Conservation (phyloP, 495 filamentous ascomycete genomes). For the Astrocystis sublimbata region DNA sequence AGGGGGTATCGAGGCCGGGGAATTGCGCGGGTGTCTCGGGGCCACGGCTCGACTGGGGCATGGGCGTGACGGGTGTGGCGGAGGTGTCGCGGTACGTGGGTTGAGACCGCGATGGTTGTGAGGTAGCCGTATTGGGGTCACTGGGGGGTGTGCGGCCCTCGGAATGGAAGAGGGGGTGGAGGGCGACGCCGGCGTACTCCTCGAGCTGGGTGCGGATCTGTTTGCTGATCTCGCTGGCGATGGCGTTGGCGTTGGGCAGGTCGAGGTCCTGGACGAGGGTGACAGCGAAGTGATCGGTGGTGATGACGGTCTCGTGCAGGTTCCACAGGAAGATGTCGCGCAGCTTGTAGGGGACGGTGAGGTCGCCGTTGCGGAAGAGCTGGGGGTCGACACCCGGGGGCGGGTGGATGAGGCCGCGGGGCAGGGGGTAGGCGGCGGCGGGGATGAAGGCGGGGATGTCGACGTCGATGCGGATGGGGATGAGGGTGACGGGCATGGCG, state of each 20-base stretch:
- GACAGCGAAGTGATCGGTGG: slow-evolving; percentile 90
- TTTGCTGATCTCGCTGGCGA: slow-evolving; percentile 78
- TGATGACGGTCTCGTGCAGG: slow-evolving; percentile 89
- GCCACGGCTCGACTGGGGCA: slow-evolving; percentile 38
- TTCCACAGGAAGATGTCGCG: slow-evolving; percentile 98
- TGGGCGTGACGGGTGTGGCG: slow-evolving; percentile 51
- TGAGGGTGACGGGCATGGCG: slow-evolving; percentile 80
- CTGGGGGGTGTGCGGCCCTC: slow-evolving; percentile 32
- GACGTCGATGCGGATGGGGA: slow-evolving; percentile 95
- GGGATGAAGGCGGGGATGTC: slow-evolving; percentile 82
- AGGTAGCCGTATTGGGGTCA: slow-evolving; percentile 22
- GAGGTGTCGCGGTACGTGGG: slow-evolving; percentile 41
- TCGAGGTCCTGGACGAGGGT: slow-evolving; percentile 93
- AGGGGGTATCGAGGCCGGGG: slow-evolving; percentile 35
- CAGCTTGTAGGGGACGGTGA: slow-evolving; percentile 77
- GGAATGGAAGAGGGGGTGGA: slow-evolving; percentile 86
- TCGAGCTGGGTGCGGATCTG: slow-evolving; percentile 94
- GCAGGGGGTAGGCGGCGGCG: slow-evolving; percentile 67
- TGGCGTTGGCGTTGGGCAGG: slow-evolving; percentile 68
- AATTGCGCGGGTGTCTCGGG: slow-evolving; percentile 52
- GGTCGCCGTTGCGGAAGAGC: slow-evolving; percentile 72
- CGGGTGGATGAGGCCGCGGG: slow-evolving; percentile 53
- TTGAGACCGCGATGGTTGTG: slow-evolving; percentile 41
- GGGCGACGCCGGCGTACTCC: slow-evolving; percentile 91
- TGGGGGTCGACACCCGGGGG: slow-evolving; percentile 54